Evolutionary conservation across 2,329 filamentous ascomycete genomes (phyloP), one percentile per base, ranked within the genome.

Genomic region (Ophiognomonia clavigignenti-juglandacearum): DNA sequence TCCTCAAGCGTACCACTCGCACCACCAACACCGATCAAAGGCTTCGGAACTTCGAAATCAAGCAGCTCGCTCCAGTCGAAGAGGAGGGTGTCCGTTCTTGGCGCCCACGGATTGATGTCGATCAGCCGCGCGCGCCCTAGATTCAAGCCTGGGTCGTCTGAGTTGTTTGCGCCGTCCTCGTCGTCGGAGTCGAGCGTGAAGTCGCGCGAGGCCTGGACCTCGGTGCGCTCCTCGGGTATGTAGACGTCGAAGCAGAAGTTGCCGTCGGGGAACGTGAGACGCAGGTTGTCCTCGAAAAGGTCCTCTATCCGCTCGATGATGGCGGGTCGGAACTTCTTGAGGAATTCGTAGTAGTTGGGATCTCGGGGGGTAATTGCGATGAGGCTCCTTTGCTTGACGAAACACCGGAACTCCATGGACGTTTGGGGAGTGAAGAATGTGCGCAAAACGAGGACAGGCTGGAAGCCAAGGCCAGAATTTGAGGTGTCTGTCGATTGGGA

Each of bases 101-200:
- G 79, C 1, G 92, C 92, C 88, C 92, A 98, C 0, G 93, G 89
- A 60, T 97, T 97, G 60, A 98, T 86, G 62, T 98, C 93, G 40
- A 98, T 85, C 10, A 98, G 72, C 70, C 90, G 86, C 2, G 95
- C 87, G 39, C 80, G 77, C 40, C 88, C 81, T 46, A 95, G 78
- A 1, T 85, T 62, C 3, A 82, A 48, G 11, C 51, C 51, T 70
- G 50, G 75, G 68, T 47, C 58, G 31, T 64, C 60, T 24, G 64
- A 58, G 24, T 64, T 72, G 23, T 75, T 74, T 22, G 69, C 64
- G 13, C 83, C 64, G 14, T 65, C 53, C 65, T 59, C 78, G 71
- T 58, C 56, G 29, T 63, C 59, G 8, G 16, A 32, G 16, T 55
- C 45, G 31, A 53, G n/a, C 26, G 55, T 57, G 37, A 71, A 65